Percentiles rank a stretch among this genome's conserved stretches.
These are phyloP conservation scores for Penstemon eatonii DNA, from an alignment of 257 asterid species.

Conservation along the genomic window DNA sequence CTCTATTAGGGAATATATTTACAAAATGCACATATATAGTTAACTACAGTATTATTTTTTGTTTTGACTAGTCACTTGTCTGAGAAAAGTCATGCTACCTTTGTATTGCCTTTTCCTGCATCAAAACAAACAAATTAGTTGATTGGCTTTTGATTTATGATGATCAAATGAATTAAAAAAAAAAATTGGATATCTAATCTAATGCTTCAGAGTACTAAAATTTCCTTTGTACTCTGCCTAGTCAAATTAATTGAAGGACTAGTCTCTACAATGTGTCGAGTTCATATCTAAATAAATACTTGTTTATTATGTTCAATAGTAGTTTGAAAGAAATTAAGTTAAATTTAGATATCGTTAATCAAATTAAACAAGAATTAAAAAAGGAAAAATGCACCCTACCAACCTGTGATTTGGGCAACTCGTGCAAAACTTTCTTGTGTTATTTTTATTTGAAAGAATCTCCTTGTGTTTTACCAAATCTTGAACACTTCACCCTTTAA, in stretches of 20 bases:
- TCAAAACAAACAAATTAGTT: slow-evolving; percentile 61
- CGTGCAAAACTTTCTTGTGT: too few species aligned
- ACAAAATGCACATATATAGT: slow-evolving; percentile 24
- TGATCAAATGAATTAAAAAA: slow-evolving; percentile 22
- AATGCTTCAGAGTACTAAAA: slow-evolving; percentile 31
- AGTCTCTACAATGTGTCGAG: too few species aligned
- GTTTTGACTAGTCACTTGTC: slow-evolving; percentile 41
- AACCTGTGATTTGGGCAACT: too few species aligned
- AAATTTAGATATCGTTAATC: too few species aligned
- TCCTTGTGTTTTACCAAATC: too few species aligned
- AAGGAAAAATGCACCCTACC: too few species aligned
- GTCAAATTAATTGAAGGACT: neutral
- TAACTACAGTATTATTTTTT: neutral
- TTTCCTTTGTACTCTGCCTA: slow-evolving; percentile 23
- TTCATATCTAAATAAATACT: too few species aligned
- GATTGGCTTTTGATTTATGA: slow-evolving; percentile 40
- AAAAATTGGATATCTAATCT: slow-evolving; percentile 17
- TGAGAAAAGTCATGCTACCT: slow-evolving; percentile 39
- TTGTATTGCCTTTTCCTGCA: slow-evolving; percentile 53
- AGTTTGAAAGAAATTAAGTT: too few species aligned
- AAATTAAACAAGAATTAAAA: too few species aligned
- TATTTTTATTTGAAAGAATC: too few species aligned
- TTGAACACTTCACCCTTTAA: neutral
- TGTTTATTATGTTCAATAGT: too few species aligned
- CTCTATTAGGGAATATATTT: too few species aligned